phyloP scores from a whole-genome alignment of 495 filamentous ascomycete species.

The Aspergillus sclerotioniger region DNA sequence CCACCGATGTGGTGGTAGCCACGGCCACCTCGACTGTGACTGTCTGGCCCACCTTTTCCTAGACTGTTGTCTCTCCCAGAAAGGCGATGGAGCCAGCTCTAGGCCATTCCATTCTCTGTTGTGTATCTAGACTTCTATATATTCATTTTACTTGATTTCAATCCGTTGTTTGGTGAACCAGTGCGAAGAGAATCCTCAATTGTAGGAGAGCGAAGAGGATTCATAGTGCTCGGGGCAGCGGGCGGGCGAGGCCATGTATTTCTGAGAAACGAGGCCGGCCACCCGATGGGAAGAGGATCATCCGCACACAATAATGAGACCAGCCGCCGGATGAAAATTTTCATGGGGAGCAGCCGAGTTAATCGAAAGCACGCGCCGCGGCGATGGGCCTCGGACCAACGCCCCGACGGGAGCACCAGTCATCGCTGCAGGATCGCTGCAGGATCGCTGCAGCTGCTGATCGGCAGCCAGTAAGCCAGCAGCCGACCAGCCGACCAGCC shows the following conservation, averaged over 20 bases:
- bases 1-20: neutral
- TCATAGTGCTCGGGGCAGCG: no score
- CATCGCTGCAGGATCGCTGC: no score
- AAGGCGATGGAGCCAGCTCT: neutral
- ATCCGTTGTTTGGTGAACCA: no score
- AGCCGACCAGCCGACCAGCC: no score
- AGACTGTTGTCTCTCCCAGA: neutral
- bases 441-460: no score
- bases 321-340: neutral
- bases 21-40: neutral
- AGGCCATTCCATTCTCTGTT: neutral
- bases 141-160: neutral
- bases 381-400: no score
- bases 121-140: neutral
- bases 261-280: neutral
- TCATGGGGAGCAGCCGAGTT: neutral
- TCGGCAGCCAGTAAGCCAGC: no score
- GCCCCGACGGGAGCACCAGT: no score
- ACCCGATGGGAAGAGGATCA: neutral
- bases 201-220: no score
- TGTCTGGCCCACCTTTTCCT: constrained; percentile 2
- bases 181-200: no score
- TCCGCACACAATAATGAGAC: neutral
- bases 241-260: neutral
- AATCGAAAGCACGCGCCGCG: no score